Evolutionary conservation across 2,329 filamentous ascomycete species (phyloP), one percentile per base, ranked within the genome.

Genomic region (Coleophoma eucalyptorum): DNA sequence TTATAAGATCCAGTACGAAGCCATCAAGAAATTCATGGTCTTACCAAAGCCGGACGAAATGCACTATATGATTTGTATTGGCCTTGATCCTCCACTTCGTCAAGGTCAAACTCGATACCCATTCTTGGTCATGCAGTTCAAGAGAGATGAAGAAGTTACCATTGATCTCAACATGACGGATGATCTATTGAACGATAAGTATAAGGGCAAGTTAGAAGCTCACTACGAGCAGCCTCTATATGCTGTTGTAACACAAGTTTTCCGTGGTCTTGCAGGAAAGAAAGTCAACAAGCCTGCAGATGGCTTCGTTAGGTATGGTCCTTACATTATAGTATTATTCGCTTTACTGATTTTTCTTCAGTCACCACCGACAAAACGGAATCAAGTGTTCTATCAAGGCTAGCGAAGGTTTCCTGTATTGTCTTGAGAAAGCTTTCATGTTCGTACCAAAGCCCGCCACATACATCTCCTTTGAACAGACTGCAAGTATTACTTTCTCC

Each of bases 371-470:
- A 63, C 92, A 97, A 69, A 90, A 86, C 60, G 94, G 94, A 52
- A 95, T 99, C 72, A 99, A 99, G 74, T 99, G 94, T 72, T 96
- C 92, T n/a, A 97, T 99, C 82, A 99, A 99, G 74, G 95, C 95
- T 49, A 97, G 95, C 69, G 94, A 99, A 73, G 94, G 95, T 54
- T 92, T 96, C 66, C 77, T 99, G 46, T 99, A 96, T 80, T 97
- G 92, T 68, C 75, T 99, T 59, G 94, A 99, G 72, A 97, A 97
- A 73, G 93, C 92, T 7, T 96, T 99, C 71, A 95, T 99, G 83
- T 99, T 99, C 69, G 94, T 99, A 15, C 94, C 94, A 32, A 99
- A 99, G 74, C 94, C 94, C 1, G 92, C 94, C 15, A 97, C 93
- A 1, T 99, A 97, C 72, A 93, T 99, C 54, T 88, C 90, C 54